Base-by-base conservation (phyloP, 179 eudicot genomes). In the Silene noctiflora region DNA sequence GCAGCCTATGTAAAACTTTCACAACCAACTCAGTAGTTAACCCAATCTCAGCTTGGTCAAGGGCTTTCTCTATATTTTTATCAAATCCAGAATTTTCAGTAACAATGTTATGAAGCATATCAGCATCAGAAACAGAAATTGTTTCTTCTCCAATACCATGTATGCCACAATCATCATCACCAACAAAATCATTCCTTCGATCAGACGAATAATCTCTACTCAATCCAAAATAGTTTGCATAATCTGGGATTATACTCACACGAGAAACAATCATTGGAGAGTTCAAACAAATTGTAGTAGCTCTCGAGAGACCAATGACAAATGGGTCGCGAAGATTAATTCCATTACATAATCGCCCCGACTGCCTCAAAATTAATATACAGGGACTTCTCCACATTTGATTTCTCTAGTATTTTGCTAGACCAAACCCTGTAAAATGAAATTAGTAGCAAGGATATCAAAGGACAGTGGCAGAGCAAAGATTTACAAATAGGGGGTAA, bases 11-110 rank as follows among this genome's bases (percentile, higher is more conserved):
- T 5, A 94, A 85, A 72, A 88, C 81, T 55, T 83, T 86, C 5
- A 85, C 61, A 16, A 92, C 97, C 81, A 89, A 83, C 4, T 80
- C 79, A 39, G 92, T 86, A 7, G 90, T 87, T 75, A 92, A 71
- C 69, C 80, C 56, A 14, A 89, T 21, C 10, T 76, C 78, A 62
- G 75, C 75, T 72, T 65, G 77, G 62, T 86, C 92, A 64, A 94
- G 89, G 35, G 80, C 82, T 62, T 51, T 39, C 84, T 88, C 97
- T 88, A 94, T 58, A 58, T 84, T 81, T 67, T 67, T 63, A 64
- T 73, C 77, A 79, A 75, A 86, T 24, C 73, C 84, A 31, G 66
- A 79, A 66, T 78, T 75, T 61, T 78, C 86, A 53, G 29, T 67
- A 31, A 88, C 48, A 62, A 78, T 74, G 62, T 55, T 59, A 79